Base-by-base conservation (phyloP, 1,139 yeast species). In the Blastobotrys persicus region DNA sequence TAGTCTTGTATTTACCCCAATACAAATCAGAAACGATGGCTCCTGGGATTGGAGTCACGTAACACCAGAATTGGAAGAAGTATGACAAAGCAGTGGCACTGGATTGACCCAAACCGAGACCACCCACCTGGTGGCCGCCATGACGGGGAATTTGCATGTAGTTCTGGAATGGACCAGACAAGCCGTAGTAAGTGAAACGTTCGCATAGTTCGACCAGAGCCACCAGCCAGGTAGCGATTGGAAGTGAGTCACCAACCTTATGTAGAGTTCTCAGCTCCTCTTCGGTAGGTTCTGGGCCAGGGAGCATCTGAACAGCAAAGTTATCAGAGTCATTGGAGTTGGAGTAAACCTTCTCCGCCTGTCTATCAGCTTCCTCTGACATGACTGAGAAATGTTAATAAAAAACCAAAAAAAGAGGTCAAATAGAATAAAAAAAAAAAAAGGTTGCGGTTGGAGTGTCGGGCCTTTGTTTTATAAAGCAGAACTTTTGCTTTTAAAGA, bases 171-270 rank as follows among this genome's bases (percentile, higher is more conserved):
- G 88, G 85, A 54, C 87, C 85, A 45, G 83, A 75, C 51, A 85
- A 73, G 62, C 95, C 94, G 61, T 86, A 87, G 73, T 82, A 87
- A n/a, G 92, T 77, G 66, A 87, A 87, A 60, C 95, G 78, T 68
- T 87, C 95, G 39, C 91, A 81, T 56, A 87, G 78, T 67, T 87
- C 95, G 38, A 87, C 87, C 45, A 85, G 56, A 32, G 92, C 89
- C 46, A 87, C 86, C 51, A 84, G 74, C 81, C 86, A 87, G 58
- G 87, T 81, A 11, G 74, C 63, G 33, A 62, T 53, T 2, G 83
- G 83, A 2, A 72, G 61, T 4, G 50, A 52, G 70, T 73, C 64
- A 51, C 69, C 16, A 63, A 79, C 63, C 49, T 64, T 64, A 53
- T 81, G 74, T 50, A 79, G 74, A 5, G 76, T 71, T 2, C 53